A percentile compares a stretch with the other conserved stretches of the same genome.
Conservation (phyloP, 2,329 filamentous ascomycete genomes). For the Emmonsiellopsis sp. region DNA sequence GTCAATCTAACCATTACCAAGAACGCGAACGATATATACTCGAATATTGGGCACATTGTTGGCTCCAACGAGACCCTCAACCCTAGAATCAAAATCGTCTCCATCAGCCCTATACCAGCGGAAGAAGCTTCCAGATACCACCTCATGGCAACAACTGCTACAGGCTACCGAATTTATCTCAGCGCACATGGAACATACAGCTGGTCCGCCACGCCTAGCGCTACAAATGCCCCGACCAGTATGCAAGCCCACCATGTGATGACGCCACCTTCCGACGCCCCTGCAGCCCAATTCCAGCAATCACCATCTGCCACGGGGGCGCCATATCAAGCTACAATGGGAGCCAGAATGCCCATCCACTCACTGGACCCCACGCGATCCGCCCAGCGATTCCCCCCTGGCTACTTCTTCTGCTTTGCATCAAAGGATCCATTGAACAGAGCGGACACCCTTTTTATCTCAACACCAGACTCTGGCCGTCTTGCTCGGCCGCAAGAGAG, state of each 20-base stretch:
- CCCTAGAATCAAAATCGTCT: constrained; percentile 63
- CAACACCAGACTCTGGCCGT: constrained; percentile 79
- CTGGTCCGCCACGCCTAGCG: constrained; percentile 45
- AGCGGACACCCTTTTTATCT: constrained; percentile 67
- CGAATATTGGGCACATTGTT: constrained; percentile 79
- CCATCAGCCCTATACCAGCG: constrained; percentile 78
- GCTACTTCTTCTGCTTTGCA: constrained; percentile 84
- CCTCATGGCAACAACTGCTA: constrained; percentile 81
- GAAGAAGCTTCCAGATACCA: constrained; percentile 76
- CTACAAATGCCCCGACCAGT: constrained; percentile 68
- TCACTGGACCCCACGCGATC: constrained; percentile 33
- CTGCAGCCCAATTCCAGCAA: constrained; percentile 18
- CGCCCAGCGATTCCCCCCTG: constrained; percentile 61
- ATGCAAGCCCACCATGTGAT: constrained; percentile 98
- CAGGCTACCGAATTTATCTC: constrained; percentile 83
- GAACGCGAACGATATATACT: constrained; percentile 45
- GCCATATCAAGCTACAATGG: constrained; percentile 27
- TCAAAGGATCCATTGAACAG: constrained; percentile 51
- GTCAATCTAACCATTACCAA: constrained; percentile 49
- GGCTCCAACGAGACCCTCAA: constrained; percentile 61
- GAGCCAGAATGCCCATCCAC: constrained; percentile 42
- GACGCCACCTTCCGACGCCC: constrained; percentile 59
- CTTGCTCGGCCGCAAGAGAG: constrained; percentile 52
- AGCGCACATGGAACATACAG: constrained; percentile 71
- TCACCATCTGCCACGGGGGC: constrained; percentile 13